These are phyloP conservation scores for Cephaloascus fragrans DNA, from an alignment of 805 yeast genomes.

Conservation along the genomic window DNA sequence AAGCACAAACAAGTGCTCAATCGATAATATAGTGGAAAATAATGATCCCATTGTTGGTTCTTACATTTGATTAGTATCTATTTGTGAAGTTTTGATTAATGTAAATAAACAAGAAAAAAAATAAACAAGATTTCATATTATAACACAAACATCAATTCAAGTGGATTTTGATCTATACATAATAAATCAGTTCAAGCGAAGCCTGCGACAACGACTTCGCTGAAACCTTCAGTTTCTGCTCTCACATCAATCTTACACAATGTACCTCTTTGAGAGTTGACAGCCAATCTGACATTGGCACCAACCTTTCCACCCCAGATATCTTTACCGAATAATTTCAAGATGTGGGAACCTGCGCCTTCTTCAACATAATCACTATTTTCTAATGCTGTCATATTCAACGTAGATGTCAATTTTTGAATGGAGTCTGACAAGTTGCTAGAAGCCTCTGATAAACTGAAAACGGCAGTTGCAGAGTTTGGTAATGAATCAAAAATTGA, in stretches of 20 bases:
- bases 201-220: constrained; percentile 35
- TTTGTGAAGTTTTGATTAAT: too few relatives aligned
- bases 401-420: constrained; percentile 35
- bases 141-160: too few relatives aligned
- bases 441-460: constrained; percentile 45
- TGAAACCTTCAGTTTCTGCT: constrained; percentile 39
- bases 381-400: constrained; percentile 55
- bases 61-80: too few relatives aligned
- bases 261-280: constrained; percentile 33
- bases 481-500: constrained; percentile 65
- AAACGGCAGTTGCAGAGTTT: constrained; percentile 52
- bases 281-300: constrained; percentile 36
- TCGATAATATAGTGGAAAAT: not conserved
- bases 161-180: too few relatives aligned
- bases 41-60: not conserved
- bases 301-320: constrained; percentile 51
- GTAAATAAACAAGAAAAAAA: too few relatives aligned
- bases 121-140: too few relatives aligned
- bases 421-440: constrained; percentile 31
- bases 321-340: constrained; percentile 80
- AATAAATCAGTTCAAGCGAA: too few relatives aligned
- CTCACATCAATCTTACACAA: constrained; percentile 53
- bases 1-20: not conserved
- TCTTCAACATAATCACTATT: constrained; percentile 56
- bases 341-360: constrained; percentile 51